Percentiles rank a stretch among this genome's conserved stretches.
These are phyloP conservation scores for Irpex rosettiformis DNA, from an alignment of 1,284 basidiomycete genomes.

Conservation along the genomic window DNA sequence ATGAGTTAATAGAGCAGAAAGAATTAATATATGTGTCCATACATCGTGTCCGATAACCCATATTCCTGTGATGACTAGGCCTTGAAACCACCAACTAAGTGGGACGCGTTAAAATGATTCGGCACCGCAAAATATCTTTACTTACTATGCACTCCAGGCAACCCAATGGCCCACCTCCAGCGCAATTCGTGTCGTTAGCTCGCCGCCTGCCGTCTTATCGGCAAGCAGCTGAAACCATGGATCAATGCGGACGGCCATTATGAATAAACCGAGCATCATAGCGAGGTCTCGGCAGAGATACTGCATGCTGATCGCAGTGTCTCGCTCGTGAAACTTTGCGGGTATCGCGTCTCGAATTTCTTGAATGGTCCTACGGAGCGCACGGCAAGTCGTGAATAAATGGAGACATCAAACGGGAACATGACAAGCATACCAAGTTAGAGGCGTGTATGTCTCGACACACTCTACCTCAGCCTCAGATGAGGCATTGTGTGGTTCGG, in stretches of 20 bases:
- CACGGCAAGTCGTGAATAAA: not conserved
- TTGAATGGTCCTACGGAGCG: slow-evolving; percentile 34
- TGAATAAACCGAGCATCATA: slow-evolving; percentile 43
- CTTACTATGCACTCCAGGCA: slow-evolving; percentile 36
- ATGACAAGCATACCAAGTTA: not conserved
- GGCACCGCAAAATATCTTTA: not conserved
- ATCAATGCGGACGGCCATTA: slow-evolving; percentile 44
- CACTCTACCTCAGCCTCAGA: not conserved
- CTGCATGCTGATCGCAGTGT: slow-evolving; percentile 22
- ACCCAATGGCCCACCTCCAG: slow-evolving; percentile 36
- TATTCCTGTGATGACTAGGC: slow-evolving; percentile 53
- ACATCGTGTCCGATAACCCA: slow-evolving; percentile 67
- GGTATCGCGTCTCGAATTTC: slow-evolving; percentile 56
- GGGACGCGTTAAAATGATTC: not conserved
- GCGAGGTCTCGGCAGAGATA: slow-evolving; percentile 40
- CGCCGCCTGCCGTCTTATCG: not conserved
- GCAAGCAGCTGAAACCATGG: slow-evolving; percentile 21
- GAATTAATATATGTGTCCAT: slow-evolving; percentile 2
- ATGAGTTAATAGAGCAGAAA: not conserved
- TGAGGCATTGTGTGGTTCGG: not conserved
- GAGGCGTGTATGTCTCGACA: not conserved
- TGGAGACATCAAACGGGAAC: not conserved
- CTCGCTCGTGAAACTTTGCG: slow-evolving; percentile 31
- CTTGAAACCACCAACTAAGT: slow-evolving; percentile 61
- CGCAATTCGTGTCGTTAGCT: not conserved